Evolutionary conservation across 139 green algal genomes (phyloP).

Genomic region (Microglena sp.): DNA sequence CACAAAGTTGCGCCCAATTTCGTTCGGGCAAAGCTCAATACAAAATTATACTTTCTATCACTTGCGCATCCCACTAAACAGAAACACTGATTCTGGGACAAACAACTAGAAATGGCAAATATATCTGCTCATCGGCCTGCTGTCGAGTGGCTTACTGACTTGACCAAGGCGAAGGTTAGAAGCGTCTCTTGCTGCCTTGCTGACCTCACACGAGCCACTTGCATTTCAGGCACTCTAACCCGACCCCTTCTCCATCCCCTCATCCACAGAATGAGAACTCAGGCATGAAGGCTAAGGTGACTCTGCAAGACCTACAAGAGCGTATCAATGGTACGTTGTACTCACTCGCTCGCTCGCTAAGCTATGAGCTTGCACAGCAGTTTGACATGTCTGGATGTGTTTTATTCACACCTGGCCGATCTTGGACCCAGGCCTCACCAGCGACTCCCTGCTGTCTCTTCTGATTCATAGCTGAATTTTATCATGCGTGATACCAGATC

Average conservation of each 20-base stretch:
- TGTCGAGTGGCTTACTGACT: constrained; percentile 31
- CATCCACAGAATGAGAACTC: constrained; percentile 37
- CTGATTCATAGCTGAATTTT: too few species aligned
- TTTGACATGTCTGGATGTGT: background rate
- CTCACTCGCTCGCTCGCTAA: too few species aligned
- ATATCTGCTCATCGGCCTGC: constrained; percentile 24
- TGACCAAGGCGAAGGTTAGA: constrained; percentile 40
- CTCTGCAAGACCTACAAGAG: constrained; percentile 59
- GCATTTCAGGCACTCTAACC: background rate
- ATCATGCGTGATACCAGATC: too few species aligned
- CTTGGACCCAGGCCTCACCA: background rate
- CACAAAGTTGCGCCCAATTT: too few species aligned
- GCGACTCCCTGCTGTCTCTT: background rate
- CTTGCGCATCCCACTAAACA: too few species aligned
- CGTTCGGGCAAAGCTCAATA: background rate
- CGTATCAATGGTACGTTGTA: constrained; percentile 39
- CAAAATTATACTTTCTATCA: background rate
- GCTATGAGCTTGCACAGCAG: background rate
- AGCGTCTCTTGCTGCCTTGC: background rate
- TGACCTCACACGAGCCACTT: background rate
- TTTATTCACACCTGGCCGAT: too few species aligned
- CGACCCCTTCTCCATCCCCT: background rate
- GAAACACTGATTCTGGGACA: too few species aligned
- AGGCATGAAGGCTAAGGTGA: constrained; percentile 44
- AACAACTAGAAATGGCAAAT: background rate